phyloP scores from a whole-genome alignment of 2,329 filamentous ascomycete genomes.

The Lecanicillium sp. region DNA sequence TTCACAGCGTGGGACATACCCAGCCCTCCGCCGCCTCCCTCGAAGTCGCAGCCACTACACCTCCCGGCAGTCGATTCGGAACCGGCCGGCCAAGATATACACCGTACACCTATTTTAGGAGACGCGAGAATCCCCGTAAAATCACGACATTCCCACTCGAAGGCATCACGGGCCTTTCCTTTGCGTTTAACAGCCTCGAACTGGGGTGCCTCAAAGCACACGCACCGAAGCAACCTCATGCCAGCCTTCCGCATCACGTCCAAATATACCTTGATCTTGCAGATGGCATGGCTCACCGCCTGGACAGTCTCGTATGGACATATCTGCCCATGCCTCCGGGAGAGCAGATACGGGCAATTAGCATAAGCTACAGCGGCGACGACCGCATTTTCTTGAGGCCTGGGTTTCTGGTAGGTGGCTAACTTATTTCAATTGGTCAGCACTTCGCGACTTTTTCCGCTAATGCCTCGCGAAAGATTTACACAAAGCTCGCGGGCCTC shows the following conservation, averaged over 20 bases:
- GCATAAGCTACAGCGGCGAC: background rate
- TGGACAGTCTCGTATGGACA: background rate
- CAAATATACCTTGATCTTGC: background rate
- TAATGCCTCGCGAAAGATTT: background rate
- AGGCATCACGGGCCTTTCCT: conserved; percentile 1
- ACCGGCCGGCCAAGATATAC: no score
- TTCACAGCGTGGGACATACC: conserved; percentile 2
- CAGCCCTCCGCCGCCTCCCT: background rate
- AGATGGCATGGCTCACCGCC: background rate
- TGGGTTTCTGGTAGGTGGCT: background rate
- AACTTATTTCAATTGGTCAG: background rate
- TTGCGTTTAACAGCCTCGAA: conserved; percentile 1
- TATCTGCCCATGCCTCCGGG: conserved; percentile 3
- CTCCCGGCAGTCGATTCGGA: no score
- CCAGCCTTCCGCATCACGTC: background rate
- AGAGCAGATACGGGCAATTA: conserved; percentile 1
- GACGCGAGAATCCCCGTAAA: no score
- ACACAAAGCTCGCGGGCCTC: conserved; percentile 2
- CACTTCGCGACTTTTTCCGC: background rate
- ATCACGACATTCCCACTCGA: background rate
- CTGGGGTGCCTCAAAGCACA: background rate
- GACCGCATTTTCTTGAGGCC: background rate
- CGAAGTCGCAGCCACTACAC: no score
- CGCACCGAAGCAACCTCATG: background rate
- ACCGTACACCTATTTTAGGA: no score